Evolutionary conservation across 176 grass and related monocot species (phyloP).

Genomic region (Raddia distichophylla): DNA sequence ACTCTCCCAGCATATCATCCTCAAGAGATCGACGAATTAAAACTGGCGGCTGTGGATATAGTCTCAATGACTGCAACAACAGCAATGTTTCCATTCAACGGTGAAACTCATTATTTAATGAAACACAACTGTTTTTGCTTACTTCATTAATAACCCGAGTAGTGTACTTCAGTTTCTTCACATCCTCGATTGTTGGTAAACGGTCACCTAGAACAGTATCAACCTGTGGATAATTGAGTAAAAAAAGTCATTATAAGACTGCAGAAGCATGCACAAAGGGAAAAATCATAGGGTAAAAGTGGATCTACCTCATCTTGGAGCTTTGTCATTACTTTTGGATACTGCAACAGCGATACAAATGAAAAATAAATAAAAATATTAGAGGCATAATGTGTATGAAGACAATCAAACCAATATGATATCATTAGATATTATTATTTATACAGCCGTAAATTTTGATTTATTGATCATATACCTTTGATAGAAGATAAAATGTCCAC

Average conservation of each 20-base stretch:
- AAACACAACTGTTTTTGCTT: slow-evolving; percentile 24
- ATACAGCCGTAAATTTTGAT: neutral
- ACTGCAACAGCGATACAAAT: slow-evolving; percentile 48
- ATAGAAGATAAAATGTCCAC: slow-evolving; percentile 99
- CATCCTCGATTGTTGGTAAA: slow-evolving; percentile 77
- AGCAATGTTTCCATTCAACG: neutral
- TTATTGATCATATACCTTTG: slow-evolving; percentile 56
- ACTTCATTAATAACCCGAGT: slow-evolving; percentile 97
- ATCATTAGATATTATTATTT: slow-evolving; percentile 21
- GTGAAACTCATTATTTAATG: neutral
- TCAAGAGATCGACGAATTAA: slow-evolving; percentile 91
- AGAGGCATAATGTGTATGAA: neutral
- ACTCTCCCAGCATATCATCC: slow-evolving; percentile 82
- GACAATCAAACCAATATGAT: neutral
- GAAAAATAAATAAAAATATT: slow-evolving; percentile 9
- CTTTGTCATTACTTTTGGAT: slow-evolving; percentile 80
- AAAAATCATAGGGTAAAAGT: slow-evolving; percentile 30
- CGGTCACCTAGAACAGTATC: slow-evolving; percentile 83
- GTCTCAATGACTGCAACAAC: slow-evolving; percentile 85
- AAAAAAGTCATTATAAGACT: slow-evolving; percentile 30
- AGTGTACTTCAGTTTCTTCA: slow-evolving; percentile 92
- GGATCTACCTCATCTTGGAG: slow-evolving; percentile 87
- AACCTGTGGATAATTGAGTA: slow-evolving; percentile 53
- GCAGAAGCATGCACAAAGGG: neutral
- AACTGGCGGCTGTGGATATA: slow-evolving; percentile 94